Percentiles rank a stretch among this genome's conserved stretches.
Conservation (phyloP, 2,329 filamentous ascomycete species). For the Diaporthe australafricana region DNA sequence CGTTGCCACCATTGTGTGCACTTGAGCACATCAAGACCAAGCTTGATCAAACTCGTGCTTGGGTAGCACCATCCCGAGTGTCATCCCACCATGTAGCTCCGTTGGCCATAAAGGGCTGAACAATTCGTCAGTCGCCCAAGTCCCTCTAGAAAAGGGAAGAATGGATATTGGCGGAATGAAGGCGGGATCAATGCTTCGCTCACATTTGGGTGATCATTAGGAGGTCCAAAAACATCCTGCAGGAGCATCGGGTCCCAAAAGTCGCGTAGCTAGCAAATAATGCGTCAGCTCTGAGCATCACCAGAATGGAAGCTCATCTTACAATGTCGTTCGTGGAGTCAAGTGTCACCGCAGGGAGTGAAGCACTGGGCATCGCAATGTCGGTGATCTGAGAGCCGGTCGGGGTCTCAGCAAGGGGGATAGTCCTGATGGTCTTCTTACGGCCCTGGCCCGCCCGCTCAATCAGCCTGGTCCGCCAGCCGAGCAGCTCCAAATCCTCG, state of each 20-base stretch:
- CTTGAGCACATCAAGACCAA: neutral
- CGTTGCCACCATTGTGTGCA: neutral
- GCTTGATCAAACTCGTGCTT: neutral
- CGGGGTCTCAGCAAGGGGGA: neutral
- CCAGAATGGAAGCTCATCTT: neutral
- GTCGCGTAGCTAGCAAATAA: neutral
- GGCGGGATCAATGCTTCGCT: neutral
- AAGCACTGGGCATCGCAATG: neutral
- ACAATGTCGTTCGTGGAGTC: conserved; percentile 3
- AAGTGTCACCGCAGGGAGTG: neutral
- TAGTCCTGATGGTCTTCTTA: conserved; percentile 21
- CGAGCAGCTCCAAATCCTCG: conserved; percentile 20
- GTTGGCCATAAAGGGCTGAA: conserved; percentile 5
- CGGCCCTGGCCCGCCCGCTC: conserved; percentile 24
- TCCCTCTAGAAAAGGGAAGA: too few species aligned
- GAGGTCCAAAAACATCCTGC: conserved; percentile 3
- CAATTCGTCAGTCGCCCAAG: neutral
- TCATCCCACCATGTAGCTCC: conserved; percentile 8
- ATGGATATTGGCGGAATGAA: too few species aligned
- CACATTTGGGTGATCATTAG: neutral
- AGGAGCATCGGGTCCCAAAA: conserved; percentile 12
- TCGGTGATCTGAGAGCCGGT: neutral
- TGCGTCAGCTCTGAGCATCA: neutral
- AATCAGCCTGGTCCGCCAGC: conserved; percentile 29
- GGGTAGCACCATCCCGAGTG: neutral